A percentile compares a stretch with the other conserved stretches of the same genome.
Conservation (phyloP, 305 asterid species). For the Fraxinus platypoda region DNA sequence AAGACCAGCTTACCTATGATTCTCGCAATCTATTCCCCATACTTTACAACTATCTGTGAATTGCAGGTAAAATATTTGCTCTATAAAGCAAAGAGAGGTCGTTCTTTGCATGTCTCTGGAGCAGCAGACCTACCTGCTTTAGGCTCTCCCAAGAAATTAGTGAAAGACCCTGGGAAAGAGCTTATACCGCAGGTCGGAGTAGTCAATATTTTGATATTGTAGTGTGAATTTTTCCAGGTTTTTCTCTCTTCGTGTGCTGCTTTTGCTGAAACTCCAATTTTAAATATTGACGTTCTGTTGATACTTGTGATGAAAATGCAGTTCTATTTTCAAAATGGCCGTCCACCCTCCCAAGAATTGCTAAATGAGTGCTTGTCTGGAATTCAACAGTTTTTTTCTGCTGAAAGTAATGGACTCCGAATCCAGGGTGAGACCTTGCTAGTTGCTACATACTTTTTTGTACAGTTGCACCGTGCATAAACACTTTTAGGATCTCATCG, state of each 20-base stretch:
- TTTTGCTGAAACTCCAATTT: background rate
- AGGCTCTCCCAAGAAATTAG: background rate
- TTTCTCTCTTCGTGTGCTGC: slow-evolving; percentile 8
- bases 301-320: slow-evolving; percentile 37
- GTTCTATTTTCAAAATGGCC: slow-evolving; percentile 92
- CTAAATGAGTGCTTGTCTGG: slow-evolving; percentile 84
- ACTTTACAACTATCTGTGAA: background rate
- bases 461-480: background rate
- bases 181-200: slow-evolving; percentile 80
- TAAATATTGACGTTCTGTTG: slow-evolving; percentile 17
- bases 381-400: slow-evolving; percentile 70
- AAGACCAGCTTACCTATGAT: background rate
- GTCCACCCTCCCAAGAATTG: slow-evolving; percentile 86
- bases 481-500: background rate
- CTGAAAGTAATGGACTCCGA: slow-evolving; percentile 77
- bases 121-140: background rate
- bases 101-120: background rate
- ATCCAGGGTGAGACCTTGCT: slow-evolving; percentile 61
- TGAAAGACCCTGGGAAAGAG: background rate
- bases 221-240: slow-evolving; percentile 3
- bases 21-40: background rate
- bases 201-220: slow-evolving; percentile 5
- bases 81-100: background rate
- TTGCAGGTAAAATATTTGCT: background rate
- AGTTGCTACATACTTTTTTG: slow-evolving; percentile 11